Percentiles rank a stretch among this genome's conserved stretches.
Conservation (phyloP, 2,329 filamentous ascomycete species). For the Endothia cerciana region DNA sequence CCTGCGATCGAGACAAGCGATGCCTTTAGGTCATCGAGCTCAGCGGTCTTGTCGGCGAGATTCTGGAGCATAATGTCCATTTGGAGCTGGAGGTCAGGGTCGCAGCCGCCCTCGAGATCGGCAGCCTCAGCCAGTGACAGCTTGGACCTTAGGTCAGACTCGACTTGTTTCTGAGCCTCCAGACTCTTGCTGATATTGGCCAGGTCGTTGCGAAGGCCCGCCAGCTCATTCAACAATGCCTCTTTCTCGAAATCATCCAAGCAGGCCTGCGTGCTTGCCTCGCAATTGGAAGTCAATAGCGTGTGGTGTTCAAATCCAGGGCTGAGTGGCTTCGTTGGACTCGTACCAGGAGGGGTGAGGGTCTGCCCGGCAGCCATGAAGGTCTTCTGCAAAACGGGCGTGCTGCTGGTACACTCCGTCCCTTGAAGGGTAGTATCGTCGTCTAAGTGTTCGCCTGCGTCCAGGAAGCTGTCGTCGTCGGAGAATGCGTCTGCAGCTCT, state of each 20-base stretch:
- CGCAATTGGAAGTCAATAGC: not conserved
- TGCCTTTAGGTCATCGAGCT: slow-evolving; percentile 11
- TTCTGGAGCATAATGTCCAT: slow-evolving; percentile 28
- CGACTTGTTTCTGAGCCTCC: slow-evolving; percentile 1
- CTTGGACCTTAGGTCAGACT: slow-evolving; percentile 13
- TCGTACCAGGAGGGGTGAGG: slow-evolving; percentile 27
- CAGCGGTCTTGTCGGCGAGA: slow-evolving; percentile 21
- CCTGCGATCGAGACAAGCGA: slow-evolving; percentile 13
- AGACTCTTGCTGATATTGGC: slow-evolving; percentile 12
- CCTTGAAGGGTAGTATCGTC: slow-evolving; percentile 18
- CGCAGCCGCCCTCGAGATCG: not conserved
- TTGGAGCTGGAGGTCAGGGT: slow-evolving; percentile 23
- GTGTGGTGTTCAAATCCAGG: not conserved
- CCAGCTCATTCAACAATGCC: slow-evolving; percentile 5
- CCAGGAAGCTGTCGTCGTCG: slow-evolving; percentile 16
- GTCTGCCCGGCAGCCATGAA: not conserved
- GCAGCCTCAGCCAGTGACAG: not conserved
- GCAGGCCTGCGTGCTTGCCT: slow-evolving; percentile 16
- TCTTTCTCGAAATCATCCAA: slow-evolving; percentile 1
- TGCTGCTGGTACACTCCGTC: slow-evolving; percentile 5
- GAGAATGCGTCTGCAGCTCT: slow-evolving; percentile 18
- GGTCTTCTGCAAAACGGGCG: not conserved
- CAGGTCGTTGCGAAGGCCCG: slow-evolving; percentile 20
- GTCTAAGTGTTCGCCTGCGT: not conserved
- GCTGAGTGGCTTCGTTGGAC: slow-evolving; percentile 17